phyloP scores from a whole-genome alignment of 2,329 filamentous ascomycete genomes.

The Pseudocercospora macadamiae region DNA sequence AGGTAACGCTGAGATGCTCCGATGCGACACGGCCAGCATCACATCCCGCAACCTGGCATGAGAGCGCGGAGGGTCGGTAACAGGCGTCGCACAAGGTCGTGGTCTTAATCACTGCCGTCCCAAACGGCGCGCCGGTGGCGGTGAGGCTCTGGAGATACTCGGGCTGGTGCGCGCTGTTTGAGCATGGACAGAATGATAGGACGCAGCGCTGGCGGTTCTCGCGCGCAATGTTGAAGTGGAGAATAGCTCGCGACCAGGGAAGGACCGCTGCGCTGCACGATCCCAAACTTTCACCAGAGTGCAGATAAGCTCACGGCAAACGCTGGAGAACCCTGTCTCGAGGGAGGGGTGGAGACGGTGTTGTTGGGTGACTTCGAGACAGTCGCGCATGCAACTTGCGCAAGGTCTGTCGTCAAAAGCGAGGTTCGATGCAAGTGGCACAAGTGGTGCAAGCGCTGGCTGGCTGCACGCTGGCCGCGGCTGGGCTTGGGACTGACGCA shows the following conservation, averaged over 20 bases:
- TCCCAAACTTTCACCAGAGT: slow-evolving; percentile 18
- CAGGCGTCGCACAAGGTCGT: slow-evolving; percentile 30
- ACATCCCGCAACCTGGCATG: slow-evolving; percentile 38
- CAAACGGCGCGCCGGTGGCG: slow-evolving; percentile 33
- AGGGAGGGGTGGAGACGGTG: slow-evolving; percentile 16
- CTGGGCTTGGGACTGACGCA: not conserved
- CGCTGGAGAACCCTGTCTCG: slow-evolving; percentile 24
- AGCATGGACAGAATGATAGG: slow-evolving; percentile 25
- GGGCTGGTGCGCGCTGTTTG: slow-evolving; percentile 21
- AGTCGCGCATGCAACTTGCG: not conserved
- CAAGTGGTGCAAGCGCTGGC: not conserved
- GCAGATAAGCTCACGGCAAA: slow-evolving; percentile 23
- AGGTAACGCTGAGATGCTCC: slow-evolving; percentile 33
- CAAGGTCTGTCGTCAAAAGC: slow-evolving; percentile 2
- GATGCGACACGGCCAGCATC: slow-evolving; percentile 43
- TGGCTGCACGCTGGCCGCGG: too few relatives aligned
- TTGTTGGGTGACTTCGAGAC: slow-evolving; percentile 11
- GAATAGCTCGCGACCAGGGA: slow-evolving; percentile 23
- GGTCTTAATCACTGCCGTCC: slow-evolving; percentile 25
- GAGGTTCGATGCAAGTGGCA: slow-evolving; percentile 4
- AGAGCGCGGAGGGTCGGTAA: slow-evolving; percentile 21
- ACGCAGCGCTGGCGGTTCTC: slow-evolving; percentile 8
- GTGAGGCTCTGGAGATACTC: slow-evolving; percentile 34
- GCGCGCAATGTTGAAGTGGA: slow-evolving; percentile 20
- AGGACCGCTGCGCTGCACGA: slow-evolving; percentile 23